Percentiles rank a stretch among this genome's conserved stretches.
Evolutionary conservation across 306 rosid genomes (phyloP).

Genomic region (Fragaria nilgerrensis): DNA sequence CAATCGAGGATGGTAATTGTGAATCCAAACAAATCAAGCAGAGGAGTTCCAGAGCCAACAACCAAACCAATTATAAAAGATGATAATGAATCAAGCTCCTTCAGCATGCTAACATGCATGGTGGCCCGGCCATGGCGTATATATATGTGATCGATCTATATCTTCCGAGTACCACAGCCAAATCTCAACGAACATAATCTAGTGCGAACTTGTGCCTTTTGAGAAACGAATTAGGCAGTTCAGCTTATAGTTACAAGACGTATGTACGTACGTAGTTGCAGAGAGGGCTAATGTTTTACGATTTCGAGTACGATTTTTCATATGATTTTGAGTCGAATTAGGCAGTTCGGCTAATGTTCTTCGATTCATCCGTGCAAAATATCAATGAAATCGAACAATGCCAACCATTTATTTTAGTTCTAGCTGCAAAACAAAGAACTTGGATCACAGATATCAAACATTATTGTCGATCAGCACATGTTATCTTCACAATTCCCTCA

Average conservation of each 20-base stretch:
- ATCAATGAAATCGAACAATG: too few relatives aligned
- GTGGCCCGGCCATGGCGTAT: slow-evolving; percentile 13
- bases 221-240: background rate
- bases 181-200: slow-evolving; percentile 16
- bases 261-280: too few relatives aligned
- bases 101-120: background rate
- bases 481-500: background rate
- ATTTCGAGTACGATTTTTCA: too few relatives aligned
- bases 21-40: slow-evolving; percentile 18
- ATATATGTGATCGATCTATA: background rate
- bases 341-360: too few relatives aligned
- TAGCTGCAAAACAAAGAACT: slow-evolving; percentile 7
- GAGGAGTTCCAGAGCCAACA: slow-evolving; percentile 14
- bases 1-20: background rate
- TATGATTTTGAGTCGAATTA: too few relatives aligned
- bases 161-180: background rate
- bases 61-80: slow-evolving; percentile 7
- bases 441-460: slow-evolving; percentile 4
- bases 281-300: background rate
- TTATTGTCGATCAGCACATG: slow-evolving; percentile 14
- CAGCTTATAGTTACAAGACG: too few relatives aligned
- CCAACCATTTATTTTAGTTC: too few relatives aligned
- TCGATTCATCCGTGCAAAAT: too few relatives aligned
- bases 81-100: background rate
- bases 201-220: background rate